Conservation (phyloP, 2,329 filamentous ascomycete species). For the Pseudogymnoascus sp. region DNA sequence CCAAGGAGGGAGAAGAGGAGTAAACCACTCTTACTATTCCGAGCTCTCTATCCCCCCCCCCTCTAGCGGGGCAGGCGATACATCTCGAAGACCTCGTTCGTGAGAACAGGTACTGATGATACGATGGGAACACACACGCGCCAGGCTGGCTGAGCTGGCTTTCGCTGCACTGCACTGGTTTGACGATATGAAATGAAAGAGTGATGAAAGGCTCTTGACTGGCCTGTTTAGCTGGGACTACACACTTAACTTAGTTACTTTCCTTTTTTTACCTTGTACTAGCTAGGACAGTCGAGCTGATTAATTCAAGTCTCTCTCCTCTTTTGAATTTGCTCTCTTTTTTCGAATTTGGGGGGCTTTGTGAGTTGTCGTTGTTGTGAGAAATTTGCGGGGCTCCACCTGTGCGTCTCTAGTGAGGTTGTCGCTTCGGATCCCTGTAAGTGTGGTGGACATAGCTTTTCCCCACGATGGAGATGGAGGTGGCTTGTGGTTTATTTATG, state of each 20-base stretch:
- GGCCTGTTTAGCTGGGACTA: not conserved
- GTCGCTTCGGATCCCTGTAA: not conserved
- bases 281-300: not conserved
- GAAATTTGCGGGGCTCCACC: not conserved
- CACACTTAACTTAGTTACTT: not conserved
- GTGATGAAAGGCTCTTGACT: not conserved
- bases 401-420: not conserved
- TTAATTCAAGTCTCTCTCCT: not conserved
- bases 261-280: not conserved
- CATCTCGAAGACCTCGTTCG: not conserved
- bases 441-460: not conserved
- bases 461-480: not conserved
- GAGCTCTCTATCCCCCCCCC: not conserved
- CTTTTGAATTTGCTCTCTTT: not conserved
- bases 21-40: not conserved
- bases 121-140: not conserved
- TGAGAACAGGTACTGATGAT: not conserved
- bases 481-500: not conserved
- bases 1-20: constrained; percentile 34
- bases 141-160: not conserved
- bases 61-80: not conserved
- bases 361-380: not conserved
- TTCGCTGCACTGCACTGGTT: not conserved
- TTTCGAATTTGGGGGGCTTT: too few species aligned
- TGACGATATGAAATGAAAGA: not conserved